A percentile compares a stretch with the other conserved stretches of the same genome.
Evolutionary conservation across 305 asterid genomes (phyloP).

Genomic region (Rubia peregrina): DNA sequence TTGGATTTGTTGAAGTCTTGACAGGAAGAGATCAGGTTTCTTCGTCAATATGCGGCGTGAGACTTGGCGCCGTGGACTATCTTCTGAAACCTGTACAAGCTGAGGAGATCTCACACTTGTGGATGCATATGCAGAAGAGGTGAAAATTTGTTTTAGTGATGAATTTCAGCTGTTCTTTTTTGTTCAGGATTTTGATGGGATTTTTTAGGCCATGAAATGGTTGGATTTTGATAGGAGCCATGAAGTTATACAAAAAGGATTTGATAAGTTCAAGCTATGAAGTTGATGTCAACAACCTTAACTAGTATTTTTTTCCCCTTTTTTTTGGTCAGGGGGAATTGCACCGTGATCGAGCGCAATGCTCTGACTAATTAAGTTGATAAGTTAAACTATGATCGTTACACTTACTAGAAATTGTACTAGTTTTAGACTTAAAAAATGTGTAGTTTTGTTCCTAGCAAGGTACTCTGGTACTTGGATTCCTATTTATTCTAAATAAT

Average conservation of each 20-base stretch:
- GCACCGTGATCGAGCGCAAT: no score
- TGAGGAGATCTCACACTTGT: conserved; percentile 11
- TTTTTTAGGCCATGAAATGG: not conserved
- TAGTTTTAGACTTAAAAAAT: no score
- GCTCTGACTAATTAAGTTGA: no score
- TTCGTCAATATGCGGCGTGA: conserved; percentile 71
- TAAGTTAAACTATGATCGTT: no score
- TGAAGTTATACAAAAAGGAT: not conserved
- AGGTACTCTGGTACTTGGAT: no score
- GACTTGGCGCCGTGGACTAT: conserved; percentile 93
- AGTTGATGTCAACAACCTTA: not conserved
- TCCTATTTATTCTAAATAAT: no score
- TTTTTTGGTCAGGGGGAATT: no score
- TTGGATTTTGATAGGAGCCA: not conserved
- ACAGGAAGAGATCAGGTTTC: conserved; percentile 78
- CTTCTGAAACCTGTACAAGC: conserved; percentile 65
- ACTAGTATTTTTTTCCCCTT: no score
- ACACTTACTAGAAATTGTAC: no score
- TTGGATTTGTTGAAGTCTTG: conserved; percentile 46
- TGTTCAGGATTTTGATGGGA: not conserved
- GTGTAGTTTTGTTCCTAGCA: no score
- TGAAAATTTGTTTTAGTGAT: not conserved
- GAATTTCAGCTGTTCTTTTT: no score
- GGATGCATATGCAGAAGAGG: conserved; percentile 7
- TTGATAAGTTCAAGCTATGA: not conserved